These are phyloP conservation scores for Hansenula anomala DNA, from an alignment of 1,139 yeast genomes.

Conservation along the genomic window DNA sequence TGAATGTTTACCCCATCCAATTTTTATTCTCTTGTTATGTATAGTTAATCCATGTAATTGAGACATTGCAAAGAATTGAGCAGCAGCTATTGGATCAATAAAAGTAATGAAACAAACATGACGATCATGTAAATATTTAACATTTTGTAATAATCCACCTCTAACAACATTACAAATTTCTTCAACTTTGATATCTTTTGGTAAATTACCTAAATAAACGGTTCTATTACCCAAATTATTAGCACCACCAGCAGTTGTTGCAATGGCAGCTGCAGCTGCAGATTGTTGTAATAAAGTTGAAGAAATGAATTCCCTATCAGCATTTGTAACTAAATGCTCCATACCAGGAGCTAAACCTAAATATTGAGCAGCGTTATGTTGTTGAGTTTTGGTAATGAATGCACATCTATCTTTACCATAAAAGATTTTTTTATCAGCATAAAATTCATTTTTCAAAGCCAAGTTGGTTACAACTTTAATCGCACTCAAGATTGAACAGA, in stretches of 20 bases:
- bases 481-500: slow-evolving; percentile 78
- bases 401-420: slow-evolving; percentile 90
- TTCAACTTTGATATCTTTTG: slow-evolving; percentile 80
- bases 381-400: slow-evolving; percentile 86
- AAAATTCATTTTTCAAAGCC: slow-evolving; percentile 50
- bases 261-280: slow-evolving; percentile 76
- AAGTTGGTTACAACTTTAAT: slow-evolving; percentile 73
- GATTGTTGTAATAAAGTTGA: slow-evolving; percentile 55
- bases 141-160: slow-evolving; percentile 82
- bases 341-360: slow-evolving; percentile 87
- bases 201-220: slow-evolving; percentile 83
- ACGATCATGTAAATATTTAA: slow-evolving; percentile 72
- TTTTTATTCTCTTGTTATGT: slow-evolving; percentile 75
- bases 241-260: slow-evolving; percentile 73
- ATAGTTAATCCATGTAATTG: slow-evolving; percentile 77
- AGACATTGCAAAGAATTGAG: slow-evolving; percentile 87
- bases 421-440: slow-evolving; percentile 61
- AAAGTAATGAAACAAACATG: slow-evolving; percentile 93
- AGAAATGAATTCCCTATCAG: slow-evolving; percentile 62
- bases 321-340: slow-evolving; percentile 78
- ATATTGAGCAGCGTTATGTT: slow-evolving; percentile 95
- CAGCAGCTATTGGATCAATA: slow-evolving; percentile 88
- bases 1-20: slow-evolving; percentile 96
- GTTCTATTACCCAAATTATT: slow-evolving; percentile 87
- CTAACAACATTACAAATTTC: slow-evolving; percentile 92